Evolutionary conservation across 352 stramenopile genomes (phyloP).

Genomic region (Pythium pyrilobum): DNA sequence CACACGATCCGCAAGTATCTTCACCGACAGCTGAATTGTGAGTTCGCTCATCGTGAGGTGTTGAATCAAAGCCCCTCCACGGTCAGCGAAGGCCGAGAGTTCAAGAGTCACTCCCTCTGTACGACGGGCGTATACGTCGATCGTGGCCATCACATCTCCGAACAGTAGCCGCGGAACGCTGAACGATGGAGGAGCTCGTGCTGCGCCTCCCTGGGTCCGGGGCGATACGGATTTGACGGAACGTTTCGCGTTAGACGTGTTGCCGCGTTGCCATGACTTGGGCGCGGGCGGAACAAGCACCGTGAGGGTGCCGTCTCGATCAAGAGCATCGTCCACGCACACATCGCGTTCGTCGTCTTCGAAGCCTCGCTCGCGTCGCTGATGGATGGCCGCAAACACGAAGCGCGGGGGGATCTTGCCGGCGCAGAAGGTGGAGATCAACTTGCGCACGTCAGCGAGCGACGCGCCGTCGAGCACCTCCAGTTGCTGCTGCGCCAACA

Average conservation of each 20-base stretch:
- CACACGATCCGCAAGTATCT: constrained; percentile 1
- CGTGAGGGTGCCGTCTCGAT: constrained; percentile 2
- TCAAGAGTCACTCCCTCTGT: constrained; percentile 6
- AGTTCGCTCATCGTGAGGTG: background rate
- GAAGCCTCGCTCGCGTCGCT: background rate
- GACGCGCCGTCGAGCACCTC: constrained; percentile 21
- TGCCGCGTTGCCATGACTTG: background rate
- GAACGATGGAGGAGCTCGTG: background rate
- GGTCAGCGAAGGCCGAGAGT: constrained; percentile 10
- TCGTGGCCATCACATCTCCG: constrained; percentile 7
- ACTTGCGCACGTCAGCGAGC: constrained; percentile 24
- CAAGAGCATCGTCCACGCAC: constrained; percentile 11
- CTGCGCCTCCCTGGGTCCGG: background rate
- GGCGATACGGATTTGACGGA: too few relatives aligned
- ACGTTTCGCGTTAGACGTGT: background rate
- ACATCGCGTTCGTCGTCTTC: background rate
- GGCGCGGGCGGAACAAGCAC: background rate
- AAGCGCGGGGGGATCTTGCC: constrained; percentile 16
- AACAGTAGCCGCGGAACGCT: constrained; percentile 3
- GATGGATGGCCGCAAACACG: constrained; percentile 14
- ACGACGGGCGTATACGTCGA: constrained; percentile 8
- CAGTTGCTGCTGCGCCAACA: constrained; percentile 11
- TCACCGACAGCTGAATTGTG: background rate
- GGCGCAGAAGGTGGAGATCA: constrained; percentile 21
- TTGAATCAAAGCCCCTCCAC: background rate